These are phyloP conservation scores for Colletotrichum ledebouriae DNA, from an alignment of 2,329 filamentous ascomycete genomes.

Conservation along the genomic window DNA sequence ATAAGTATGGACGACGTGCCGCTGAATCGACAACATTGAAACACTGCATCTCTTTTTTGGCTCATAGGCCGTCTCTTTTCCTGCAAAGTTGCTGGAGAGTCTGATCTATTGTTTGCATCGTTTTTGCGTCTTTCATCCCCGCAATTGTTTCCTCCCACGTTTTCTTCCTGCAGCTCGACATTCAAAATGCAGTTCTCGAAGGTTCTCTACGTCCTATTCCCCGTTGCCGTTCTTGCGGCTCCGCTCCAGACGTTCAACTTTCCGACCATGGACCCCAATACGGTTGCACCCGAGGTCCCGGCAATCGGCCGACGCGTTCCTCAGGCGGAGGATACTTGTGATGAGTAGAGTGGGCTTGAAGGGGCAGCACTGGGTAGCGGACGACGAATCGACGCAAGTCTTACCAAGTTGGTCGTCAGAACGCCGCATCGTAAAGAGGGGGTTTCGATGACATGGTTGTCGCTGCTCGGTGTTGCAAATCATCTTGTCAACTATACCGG, in stretches of 20 bases:
- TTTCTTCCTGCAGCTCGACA: slow-evolving; percentile 5
- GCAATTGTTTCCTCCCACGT: slow-evolving; percentile 16
- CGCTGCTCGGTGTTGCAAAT: not conserved
- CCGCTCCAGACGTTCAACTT: slow-evolving; percentile 43
- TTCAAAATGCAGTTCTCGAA: slow-evolving; percentile 45
- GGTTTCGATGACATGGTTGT: not conserved
- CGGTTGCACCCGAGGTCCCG: slow-evolving; percentile 36
- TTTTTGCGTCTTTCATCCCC: slow-evolving; percentile 4
- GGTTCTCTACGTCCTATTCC: slow-evolving; percentile 44
- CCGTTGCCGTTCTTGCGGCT: slow-evolving; percentile 43
- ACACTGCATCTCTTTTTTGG: slow-evolving; percentile 2
- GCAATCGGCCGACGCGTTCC: slow-evolving; percentile 34
- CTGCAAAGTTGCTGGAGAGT: slow-evolving; percentile 16
- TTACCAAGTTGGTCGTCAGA: not conserved
- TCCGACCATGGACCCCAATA: slow-evolving; percentile 38
- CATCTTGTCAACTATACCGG: not conserved
- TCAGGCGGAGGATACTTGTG: slow-evolving; percentile 34
- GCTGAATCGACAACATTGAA: slow-evolving; percentile 24
- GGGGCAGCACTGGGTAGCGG: not conserved
- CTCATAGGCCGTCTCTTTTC: not conserved
- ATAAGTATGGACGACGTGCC: slow-evolving; percentile 37
- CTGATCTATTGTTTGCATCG: slow-evolving; percentile 10
- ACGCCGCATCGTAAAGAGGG: not conserved
- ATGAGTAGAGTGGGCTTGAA: slow-evolving; percentile 3
- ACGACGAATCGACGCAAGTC: too few relatives aligned